phyloP scores from a whole-genome alignment of 805 yeast genomes.

The Myxozyma vanderwaltii region DNA sequence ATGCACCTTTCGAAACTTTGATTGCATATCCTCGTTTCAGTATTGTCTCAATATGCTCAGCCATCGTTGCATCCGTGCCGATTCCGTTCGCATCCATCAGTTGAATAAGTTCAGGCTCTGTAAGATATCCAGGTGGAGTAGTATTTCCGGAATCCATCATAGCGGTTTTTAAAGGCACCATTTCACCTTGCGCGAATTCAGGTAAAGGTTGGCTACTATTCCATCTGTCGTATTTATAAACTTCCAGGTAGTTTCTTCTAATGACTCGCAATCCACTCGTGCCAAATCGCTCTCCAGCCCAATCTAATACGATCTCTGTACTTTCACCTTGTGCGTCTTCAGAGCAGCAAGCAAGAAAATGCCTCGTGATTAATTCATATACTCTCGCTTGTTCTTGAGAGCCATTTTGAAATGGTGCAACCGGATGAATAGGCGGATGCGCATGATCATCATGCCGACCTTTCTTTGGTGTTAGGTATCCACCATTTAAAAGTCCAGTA shows the following conservation, averaged over 20 bases:
- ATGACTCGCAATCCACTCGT: constrained; percentile 75
- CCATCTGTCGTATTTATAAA: constrained; percentile 82
- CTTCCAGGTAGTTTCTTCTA: constrained; percentile 75
- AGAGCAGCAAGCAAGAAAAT: constrained; percentile 90
- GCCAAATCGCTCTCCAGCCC: constrained; percentile 77
- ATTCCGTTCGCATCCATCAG: constrained; percentile 97
- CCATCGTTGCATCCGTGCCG: constrained; percentile 99
- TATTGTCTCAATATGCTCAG: constrained; percentile 91
- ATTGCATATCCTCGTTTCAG: constrained; percentile 64
- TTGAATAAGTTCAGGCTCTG: constrained; percentile 89
- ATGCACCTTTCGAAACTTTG: constrained; percentile 38
- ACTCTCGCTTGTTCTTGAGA: constrained; percentile 61
- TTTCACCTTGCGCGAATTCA: constrained; percentile 57
- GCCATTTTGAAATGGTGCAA: constrained; percentile 40
- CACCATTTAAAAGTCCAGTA: constrained; percentile 43
- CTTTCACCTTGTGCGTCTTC: constrained; percentile 80
- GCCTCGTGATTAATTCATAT: constrained; percentile 81
- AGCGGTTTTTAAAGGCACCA: constrained; percentile 56
- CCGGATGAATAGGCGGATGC: constrained; percentile 98
- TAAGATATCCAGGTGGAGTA: constrained; percentile 75
- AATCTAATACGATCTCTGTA: constrained; percentile 62
- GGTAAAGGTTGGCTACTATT: constrained; percentile 67
- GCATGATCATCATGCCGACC: constrained; percentile 92
- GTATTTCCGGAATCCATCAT: constrained; percentile 75
- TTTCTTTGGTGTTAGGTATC: constrained; percentile 66